Evolutionary conservation across 1,139 yeast genomes (phyloP).

Genomic region (Yamadazyma oceani): DNA sequence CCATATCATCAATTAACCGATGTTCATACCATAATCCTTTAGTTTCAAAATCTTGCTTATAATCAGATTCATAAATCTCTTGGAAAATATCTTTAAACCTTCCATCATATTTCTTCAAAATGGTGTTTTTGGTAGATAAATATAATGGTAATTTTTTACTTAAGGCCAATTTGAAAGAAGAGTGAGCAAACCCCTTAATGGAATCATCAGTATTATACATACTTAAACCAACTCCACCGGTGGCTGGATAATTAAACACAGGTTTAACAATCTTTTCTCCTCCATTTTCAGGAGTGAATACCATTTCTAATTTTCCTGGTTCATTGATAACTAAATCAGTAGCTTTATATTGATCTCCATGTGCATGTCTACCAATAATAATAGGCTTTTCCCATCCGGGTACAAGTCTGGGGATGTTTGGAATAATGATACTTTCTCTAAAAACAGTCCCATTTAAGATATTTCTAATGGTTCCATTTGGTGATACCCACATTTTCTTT

Average conservation of each 20-base stretch:
- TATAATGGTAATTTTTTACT: conserved; percentile 64
- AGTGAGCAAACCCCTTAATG: conserved; percentile 75
- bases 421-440: conserved; percentile 79
- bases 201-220: conserved; percentile 85
- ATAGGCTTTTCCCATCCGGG: conserved; percentile 83
- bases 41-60: conserved; percentile 58
- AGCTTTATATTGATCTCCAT: conserved; percentile 83
- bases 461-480: conserved; percentile 83
- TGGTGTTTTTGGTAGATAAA: conserved; percentile 77
- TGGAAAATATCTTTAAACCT: conserved; percentile 79
- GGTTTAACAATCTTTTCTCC: conserved; percentile 46
- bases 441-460: conserved; percentile 81
- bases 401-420: conserved; percentile 71
- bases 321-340: conserved; percentile 69
- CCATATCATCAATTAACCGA: conserved; percentile 84
- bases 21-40: conserved; percentile 78
- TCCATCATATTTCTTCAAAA: conserved; percentile 79
- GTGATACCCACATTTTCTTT: conserved; percentile 84
- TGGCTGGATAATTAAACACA: conserved; percentile 51
- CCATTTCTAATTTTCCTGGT: conserved; percentile 68
- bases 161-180: conserved; percentile 74
- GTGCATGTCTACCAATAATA: conserved; percentile 84
- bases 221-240: conserved; percentile 79
- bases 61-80: conserved; percentile 57
- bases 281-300: conserved; percentile 65